Evolutionary conservation across 2,329 filamentous ascomycete genomes (phyloP), one percentile per base, ranked within the genome.

Genomic region (Calonectria naviculata): DNA sequence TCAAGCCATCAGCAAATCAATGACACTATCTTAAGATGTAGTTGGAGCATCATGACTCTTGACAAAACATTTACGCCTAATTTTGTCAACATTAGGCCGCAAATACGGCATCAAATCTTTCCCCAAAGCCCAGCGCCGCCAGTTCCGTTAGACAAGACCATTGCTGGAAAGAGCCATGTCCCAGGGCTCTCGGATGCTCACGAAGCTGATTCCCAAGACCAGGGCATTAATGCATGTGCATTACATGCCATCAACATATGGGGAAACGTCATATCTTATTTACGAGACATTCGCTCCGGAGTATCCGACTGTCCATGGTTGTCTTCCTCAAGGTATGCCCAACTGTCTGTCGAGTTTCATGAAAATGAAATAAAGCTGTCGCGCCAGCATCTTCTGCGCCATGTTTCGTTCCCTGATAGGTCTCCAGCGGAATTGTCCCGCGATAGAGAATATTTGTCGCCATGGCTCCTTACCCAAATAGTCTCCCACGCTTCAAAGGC

Each of bases 401-500:
- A 78, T 17, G 73, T 75, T 0, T 71, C 73, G 0, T 78, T 78
- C 5, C 76, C 75, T 0, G 76, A 78, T 10, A 74, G 78, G 12
- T 67, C 73, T 0, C 5, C 60, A 0, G 56, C 67, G 1, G 67
- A 76, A 0, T 65, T 78, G 0, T 66, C 29, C 8, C 42, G 52
- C 1, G 41, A 75, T 4, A 67, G 76, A 38, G 76, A 78, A 46
- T 78, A 78, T 9, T 78, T 74, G 76, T 73, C 68, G 0, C 73
- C 76, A 0, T 78, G 76, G 76, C 52, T 78, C 0, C 29, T 70
- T 0, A 75, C 76, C 28, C 74, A 78, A n/a, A 72, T 78, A 1
- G 63, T 74, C n/a, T 75, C 76, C 47, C 76, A 78, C 13, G 74
- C 74, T 4, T 65, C 76, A 0, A 75, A 77, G 10, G 76, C 74